A percentile compares a stretch with the other conserved stretches of the same genome.
phyloP scores from a whole-genome alignment of 2,329 filamentous ascomycete genomes.

The Coniochaeta ligniaria region DNA sequence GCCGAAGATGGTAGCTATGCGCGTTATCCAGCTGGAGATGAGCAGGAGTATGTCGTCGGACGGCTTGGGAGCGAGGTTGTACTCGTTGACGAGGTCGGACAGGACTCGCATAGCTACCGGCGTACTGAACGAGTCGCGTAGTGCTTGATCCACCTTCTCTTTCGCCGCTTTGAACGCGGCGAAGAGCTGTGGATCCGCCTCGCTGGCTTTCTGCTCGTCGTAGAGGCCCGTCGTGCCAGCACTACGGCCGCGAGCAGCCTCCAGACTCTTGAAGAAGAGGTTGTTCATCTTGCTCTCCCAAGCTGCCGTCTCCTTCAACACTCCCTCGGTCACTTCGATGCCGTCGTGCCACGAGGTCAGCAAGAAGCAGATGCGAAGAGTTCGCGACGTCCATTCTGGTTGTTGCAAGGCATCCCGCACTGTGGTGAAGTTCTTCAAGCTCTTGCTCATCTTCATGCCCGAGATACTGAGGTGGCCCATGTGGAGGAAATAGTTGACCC shows the following conservation, averaged over 20 bases:
- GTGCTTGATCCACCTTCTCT: conserved; percentile 47
- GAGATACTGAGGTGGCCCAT: conserved; percentile 62
- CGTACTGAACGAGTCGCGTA: conserved; percentile 66
- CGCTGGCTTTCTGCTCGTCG: conserved; percentile 1
- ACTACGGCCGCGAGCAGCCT: conserved; percentile 10
- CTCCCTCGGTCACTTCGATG: conserved; percentile 62
- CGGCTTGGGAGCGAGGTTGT: conserved; percentile 36
- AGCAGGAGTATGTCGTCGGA: conserved; percentile 12
- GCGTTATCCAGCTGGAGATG: conserved; percentile 55
- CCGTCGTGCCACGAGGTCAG: conserved; percentile 63
- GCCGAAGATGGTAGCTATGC: conserved; percentile 59
- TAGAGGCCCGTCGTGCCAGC: conserved; percentile 5
- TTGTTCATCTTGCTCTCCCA: conserved; percentile 61
- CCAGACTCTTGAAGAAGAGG: conserved; percentile 27
- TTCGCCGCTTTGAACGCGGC: conserved; percentile 46
- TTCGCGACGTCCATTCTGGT: conserved; percentile 58
- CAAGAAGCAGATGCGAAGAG: conserved; percentile 61
- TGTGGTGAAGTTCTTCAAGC: conserved; percentile 67
- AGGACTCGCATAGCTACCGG: conserved; percentile 54
- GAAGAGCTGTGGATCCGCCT: conserved; percentile 31
- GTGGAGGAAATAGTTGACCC: conserved; percentile 71
- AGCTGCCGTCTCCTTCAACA: conserved; percentile 48
- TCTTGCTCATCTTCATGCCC: conserved; percentile 68
- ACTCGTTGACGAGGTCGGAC: conserved; percentile 56
- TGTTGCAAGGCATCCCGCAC: conserved; percentile 56